Evolutionary conservation across 495 filamentous ascomycete genomes (phyloP).

Genomic region (Penicillium taxi): DNA sequence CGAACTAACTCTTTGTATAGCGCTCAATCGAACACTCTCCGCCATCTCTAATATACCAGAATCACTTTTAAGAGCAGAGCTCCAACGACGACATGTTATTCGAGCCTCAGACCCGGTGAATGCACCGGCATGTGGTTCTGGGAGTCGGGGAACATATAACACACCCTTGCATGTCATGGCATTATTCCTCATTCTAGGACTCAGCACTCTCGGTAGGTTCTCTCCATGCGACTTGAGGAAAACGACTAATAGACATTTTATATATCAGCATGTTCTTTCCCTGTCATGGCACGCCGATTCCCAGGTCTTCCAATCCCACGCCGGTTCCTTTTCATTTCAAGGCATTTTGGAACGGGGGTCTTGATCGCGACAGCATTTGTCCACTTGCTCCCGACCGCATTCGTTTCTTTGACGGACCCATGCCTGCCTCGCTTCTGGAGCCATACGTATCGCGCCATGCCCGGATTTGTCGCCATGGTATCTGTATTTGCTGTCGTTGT

Average conservation of each 20-base stretch:
- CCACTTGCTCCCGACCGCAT: conserved; percentile 75
- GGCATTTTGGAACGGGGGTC: conserved; percentile 82
- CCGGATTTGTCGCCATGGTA: conserved; percentile 70
- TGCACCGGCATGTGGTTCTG: conserved; percentile 52
- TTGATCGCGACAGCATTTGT: conserved; percentile 87
- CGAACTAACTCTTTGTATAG: conserved; percentile 8
- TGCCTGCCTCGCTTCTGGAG: conserved; percentile 73
- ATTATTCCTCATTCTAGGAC: conserved; percentile 61
- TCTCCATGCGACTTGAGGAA: neutral
- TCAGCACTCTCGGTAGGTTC: conserved; percentile 63
- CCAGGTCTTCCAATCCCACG: conserved; percentile 41
- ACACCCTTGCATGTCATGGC: conserved; percentile 65
- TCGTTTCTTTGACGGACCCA: conserved; percentile 68
- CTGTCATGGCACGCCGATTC: conserved; percentile 45
- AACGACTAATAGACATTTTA: conserved; percentile 5
- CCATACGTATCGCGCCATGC: conserved; percentile 62
- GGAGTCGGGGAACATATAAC: conserved; percentile 52
- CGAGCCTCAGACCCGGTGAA: conserved; percentile 10
- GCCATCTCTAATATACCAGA: conserved; percentile 24
- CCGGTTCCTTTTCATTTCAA: conserved; percentile 61
- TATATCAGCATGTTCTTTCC: conserved; percentile 44
- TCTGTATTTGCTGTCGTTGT: conserved; percentile 66
- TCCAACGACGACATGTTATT: conserved; percentile 22
- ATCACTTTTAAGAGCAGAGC: conserved; percentile 26
- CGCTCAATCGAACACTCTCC: conserved; percentile 13